Evolutionary conservation across 371 early-diverging fungal genomes (phyloP).

Genomic region (Circinella minor): DNA sequence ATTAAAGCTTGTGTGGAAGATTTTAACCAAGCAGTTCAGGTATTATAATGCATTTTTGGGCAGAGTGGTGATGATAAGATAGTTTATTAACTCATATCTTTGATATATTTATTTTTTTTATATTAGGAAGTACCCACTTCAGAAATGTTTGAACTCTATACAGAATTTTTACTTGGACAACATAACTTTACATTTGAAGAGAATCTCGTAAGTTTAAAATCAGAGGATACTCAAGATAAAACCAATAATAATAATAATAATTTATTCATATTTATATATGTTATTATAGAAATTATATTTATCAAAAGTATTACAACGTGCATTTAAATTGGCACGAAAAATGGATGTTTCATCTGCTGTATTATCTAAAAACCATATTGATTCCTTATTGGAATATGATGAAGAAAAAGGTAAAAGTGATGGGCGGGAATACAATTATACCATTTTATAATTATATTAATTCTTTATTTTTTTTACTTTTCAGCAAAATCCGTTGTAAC

Average conservation of each 20-base stretch:
- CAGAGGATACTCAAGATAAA: neutral
- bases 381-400: slow-evolving; percentile 16
- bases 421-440: slow-evolving; percentile 18
- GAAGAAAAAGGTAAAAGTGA: slow-evolving; percentile 15
- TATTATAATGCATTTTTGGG: slow-evolving; percentile 21
- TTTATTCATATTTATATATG: no score
- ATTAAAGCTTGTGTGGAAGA: slow-evolving; percentile 56
- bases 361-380: slow-evolving; percentile 56
- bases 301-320: slow-evolving; percentile 17
- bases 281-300: slow-evolving; percentile 57
- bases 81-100: no score
- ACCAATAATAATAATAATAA: no score
- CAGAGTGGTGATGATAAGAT: neutral
- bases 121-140: slow-evolving; percentile 29
- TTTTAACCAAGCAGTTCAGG: slow-evolving; percentile 48
- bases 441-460: slow-evolving; percentile 11
- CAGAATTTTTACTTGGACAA: slow-evolving; percentile 63
- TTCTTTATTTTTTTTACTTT: neutral
- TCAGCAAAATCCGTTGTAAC: slow-evolving; percentile 39
- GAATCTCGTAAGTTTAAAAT: slow-evolving; percentile 47
- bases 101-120: neutral
- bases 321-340: slow-evolving; percentile 49
- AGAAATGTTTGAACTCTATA: slow-evolving; percentile 65
- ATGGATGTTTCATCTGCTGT: slow-evolving; percentile 40
- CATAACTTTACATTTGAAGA: slow-evolving; percentile 52